phyloP scores from a whole-genome alignment of 2,329 filamentous ascomycete species.

The Cylindrodendrum hubeiense region DNA sequence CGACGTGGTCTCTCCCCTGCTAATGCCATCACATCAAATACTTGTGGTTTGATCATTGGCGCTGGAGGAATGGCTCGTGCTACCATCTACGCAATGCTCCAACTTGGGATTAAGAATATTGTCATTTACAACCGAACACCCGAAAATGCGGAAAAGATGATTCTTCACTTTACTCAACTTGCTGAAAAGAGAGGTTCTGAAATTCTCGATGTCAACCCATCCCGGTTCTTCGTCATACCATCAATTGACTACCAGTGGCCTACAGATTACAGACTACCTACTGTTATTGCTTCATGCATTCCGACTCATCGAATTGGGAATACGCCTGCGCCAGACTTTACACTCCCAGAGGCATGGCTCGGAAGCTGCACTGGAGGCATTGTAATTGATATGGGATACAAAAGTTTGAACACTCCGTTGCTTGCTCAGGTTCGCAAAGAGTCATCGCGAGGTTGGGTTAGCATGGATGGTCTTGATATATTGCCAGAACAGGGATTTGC shows the following conservation, averaged over 20 bases:
- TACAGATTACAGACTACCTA: slow-evolving; percentile 70
- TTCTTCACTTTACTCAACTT: slow-evolving; percentile 74
- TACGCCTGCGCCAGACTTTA: slow-evolving; percentile 71
- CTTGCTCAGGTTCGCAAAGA: slow-evolving; percentile 74
- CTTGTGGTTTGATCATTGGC: slow-evolving; percentile 71
- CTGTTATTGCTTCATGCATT: slow-evolving; percentile 82
- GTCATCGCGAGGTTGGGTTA: slow-evolving; percentile 75
- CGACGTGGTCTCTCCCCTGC: slow-evolving; percentile 79
- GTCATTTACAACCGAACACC: slow-evolving; percentile 79
- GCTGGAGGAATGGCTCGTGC: slow-evolving; percentile 83
- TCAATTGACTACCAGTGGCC: slow-evolving; percentile 75
- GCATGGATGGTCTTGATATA: slow-evolving; percentile 81
- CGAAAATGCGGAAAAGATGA: slow-evolving; percentile 74
- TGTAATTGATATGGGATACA: slow-evolving; percentile 80
- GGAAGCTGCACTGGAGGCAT: slow-evolving; percentile 80
- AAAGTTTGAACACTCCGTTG: slow-evolving; percentile 78
- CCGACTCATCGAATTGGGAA: slow-evolving; percentile 76
- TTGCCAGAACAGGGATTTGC: slow-evolving; percentile 84
- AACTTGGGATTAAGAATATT: slow-evolving; percentile 81
- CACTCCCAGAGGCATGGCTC: slow-evolving; percentile 77
- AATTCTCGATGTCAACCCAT: slow-evolving; percentile 55
- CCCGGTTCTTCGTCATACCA: slow-evolving; percentile 68
- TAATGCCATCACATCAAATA: slow-evolving; percentile 69
- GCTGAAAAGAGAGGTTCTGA: slow-evolving; percentile 53
- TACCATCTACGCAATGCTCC: slow-evolving; percentile 82